Conservation (phyloP, 78 protist species). For the Protostelium mycophagum region DNA sequence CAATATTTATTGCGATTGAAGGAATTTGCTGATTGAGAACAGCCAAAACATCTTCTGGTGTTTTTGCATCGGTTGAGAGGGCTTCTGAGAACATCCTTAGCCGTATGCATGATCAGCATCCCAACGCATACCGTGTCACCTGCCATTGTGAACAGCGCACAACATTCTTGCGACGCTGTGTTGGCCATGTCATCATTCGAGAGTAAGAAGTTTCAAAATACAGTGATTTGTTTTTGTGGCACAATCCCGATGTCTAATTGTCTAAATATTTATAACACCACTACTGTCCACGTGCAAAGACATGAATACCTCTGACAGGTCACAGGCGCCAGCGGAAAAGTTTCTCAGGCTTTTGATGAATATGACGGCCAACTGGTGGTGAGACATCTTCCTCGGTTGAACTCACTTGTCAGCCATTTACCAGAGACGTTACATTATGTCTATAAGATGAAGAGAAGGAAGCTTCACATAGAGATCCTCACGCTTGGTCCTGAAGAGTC, state of each 20-base stretch:
- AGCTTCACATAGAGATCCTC: conserved; percentile 45
- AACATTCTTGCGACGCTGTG: conserved; percentile 38
- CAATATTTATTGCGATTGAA: no score
- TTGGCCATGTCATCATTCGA: conserved; percentile 39
- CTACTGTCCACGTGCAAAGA: no score
- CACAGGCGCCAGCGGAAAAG: conserved; percentile 36
- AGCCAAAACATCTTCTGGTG: conserved; percentile 5
- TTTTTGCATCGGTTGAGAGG: conserved; percentile 56
- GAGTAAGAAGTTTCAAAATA: neutral
- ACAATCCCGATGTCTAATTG: no score
- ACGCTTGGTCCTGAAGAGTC: conserved; percentile 62
- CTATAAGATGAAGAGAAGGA: conserved; percentile 62
- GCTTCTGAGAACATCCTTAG: conserved; percentile 31
- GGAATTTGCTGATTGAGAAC: no score
- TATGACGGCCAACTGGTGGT: conserved; percentile 51
- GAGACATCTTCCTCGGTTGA: conserved; percentile 37
- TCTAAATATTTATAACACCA: no score
- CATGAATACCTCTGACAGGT: neutral
- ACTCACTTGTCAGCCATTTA: conserved; percentile 34
- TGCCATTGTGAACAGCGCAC: conserved; percentile 22
- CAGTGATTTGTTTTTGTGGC: no score
- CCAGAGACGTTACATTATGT: conserved; percentile 42
- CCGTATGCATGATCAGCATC: conserved; percentile 41
- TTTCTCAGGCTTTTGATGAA: conserved; percentile 39
- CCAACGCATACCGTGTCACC: conserved; percentile 42